Conservation (phyloP, 2,329 filamentous ascomycete species). For the Massarina eburnea region DNA sequence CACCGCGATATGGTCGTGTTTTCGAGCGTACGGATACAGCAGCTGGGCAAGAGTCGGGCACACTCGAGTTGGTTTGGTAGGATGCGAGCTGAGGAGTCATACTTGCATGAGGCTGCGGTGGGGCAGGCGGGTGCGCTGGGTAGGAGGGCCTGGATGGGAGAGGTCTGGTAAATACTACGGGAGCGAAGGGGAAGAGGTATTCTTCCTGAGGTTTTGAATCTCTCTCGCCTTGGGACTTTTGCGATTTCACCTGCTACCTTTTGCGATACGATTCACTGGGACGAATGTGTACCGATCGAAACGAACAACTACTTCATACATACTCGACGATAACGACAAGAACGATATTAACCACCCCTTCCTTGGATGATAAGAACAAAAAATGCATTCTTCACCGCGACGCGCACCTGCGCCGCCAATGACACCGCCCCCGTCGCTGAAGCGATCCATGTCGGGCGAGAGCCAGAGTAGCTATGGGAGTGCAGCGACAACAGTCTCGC, state of each 20-base stretch:
- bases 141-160: neutral
- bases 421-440: conserved; percentile 39
- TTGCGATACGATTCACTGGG: conserved; percentile 18
- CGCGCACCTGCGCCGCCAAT: conserved; percentile 14
- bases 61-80: conserved; percentile 15
- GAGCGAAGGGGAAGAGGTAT: conserved; percentile 30
- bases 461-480: conserved; percentile 42
- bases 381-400: conserved; percentile 30
- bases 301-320: neutral
- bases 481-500: conserved; percentile 38
- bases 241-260: too few relatives aligned
- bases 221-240: neutral
- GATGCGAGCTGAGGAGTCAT: conserved; percentile 41
- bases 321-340: conserved; percentile 2
- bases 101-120: conserved; percentile 32
- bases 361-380: conserved; percentile 13
- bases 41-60: conserved; percentile 22
- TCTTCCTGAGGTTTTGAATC: conserved; percentile 29
- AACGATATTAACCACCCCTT: conserved; percentile 14
- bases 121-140: neutral
- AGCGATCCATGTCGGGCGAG: conserved; percentile 40
- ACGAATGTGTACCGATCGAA: conserved; percentile 9
- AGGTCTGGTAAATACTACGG: conserved; percentile 32
- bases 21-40: conserved; percentile 32
- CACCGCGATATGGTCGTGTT: conserved; percentile 47